A percentile compares a stretch with the other conserved stretches of the same genome.
Evolutionary conservation across 441 rosid species (phyloP).

Genomic region (Euphorbia schlechtendalii): DNA sequence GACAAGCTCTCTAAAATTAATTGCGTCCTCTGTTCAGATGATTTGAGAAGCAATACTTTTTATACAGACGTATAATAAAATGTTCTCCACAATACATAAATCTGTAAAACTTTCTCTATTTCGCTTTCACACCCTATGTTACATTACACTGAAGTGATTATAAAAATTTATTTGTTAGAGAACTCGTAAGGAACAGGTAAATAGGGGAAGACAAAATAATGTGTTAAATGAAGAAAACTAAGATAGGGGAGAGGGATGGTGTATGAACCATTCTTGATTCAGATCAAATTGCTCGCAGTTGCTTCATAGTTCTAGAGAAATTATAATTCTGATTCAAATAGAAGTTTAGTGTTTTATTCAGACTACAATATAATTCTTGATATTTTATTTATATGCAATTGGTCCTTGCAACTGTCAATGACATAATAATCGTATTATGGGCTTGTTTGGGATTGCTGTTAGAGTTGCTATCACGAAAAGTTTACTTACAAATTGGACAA

Average conservation of each 20-base stretch:
- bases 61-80: background rate
- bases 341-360: background rate
- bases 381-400: background rate
- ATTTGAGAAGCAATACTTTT: no score
- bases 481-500: no score
- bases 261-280: background rate
- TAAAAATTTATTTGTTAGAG: background rate
- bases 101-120: no score
- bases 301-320: background rate
- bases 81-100: background rate
- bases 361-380: background rate
- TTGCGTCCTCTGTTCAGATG: no score
- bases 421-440: slow-evolving; percentile 1
- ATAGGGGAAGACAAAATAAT: background rate
- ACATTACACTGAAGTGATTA: background rate
- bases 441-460: no score
- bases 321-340: background rate
- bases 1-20: no score
- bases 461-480: no score
- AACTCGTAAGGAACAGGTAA: background rate
- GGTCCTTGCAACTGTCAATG: background rate
- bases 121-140: background rate
- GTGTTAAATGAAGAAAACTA: background rate
- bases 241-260: no score
- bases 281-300: background rate